Conservation (phyloP, 495 filamentous ascomycete species). For the Bryoglossum gracile region DNA sequence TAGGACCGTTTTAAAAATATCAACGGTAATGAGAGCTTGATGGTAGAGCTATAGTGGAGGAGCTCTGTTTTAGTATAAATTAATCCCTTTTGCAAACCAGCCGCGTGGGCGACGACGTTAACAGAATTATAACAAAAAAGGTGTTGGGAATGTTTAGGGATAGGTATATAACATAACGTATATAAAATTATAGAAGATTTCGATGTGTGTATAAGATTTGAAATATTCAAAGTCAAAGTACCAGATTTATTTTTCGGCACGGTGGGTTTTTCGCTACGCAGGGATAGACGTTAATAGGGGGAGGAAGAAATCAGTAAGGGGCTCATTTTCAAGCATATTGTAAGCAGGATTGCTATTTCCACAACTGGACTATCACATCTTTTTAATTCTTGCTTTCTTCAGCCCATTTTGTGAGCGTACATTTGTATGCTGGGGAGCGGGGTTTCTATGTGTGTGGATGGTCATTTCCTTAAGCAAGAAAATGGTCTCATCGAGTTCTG, state of each 20-base stretch:
- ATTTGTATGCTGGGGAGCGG: too few species aligned
- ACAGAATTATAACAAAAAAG: neutral
- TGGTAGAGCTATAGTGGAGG: neutral
- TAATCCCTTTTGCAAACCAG: neutral
- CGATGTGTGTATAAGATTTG: constrained; percentile 13
- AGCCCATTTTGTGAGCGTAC: too few species aligned
- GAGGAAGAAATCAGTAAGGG: too few species aligned
- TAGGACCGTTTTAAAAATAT: constrained; percentile 19
- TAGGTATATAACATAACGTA: constrained; percentile 4
- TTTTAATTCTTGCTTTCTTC: too few species aligned
- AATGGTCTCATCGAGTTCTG: too few species aligned
- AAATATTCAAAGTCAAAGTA: constrained; percentile 27
- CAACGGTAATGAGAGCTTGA: constrained; percentile 5
- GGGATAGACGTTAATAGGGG: constrained; percentile 1
- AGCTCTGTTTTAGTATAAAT: neutral
- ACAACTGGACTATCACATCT: too few species aligned
- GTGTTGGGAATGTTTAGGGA: neutral
- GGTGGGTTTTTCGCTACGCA: constrained; percentile 17
- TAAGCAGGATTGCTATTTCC: too few species aligned
- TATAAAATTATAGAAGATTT: constrained; percentile 19
- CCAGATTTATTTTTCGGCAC: constrained; percentile 23
- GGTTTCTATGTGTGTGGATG: too few species aligned
- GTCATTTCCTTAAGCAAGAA: too few species aligned
- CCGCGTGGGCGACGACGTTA: neutral
- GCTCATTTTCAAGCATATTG: too few species aligned